These are phyloP conservation scores for Yarrowia keelungensis DNA, from an alignment of 805 yeast species.

Conservation along the genomic window DNA sequence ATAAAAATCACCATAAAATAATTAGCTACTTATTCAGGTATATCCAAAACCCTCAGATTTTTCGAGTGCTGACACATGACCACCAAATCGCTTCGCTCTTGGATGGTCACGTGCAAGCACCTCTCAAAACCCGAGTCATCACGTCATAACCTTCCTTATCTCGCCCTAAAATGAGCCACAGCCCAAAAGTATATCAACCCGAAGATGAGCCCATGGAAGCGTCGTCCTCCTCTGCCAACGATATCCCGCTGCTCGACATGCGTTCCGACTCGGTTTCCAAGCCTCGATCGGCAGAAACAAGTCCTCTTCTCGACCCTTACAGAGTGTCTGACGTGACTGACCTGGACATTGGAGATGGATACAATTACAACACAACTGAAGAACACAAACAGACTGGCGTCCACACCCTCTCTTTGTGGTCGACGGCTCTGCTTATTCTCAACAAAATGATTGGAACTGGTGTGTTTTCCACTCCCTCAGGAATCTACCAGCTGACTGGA, in stretches of 20 bases:
- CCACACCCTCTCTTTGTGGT: conserved; percentile 47
- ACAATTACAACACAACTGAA: neutral
- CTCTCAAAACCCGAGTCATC: conserved; percentile 21
- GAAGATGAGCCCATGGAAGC: neutral
- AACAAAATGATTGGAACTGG: conserved; percentile 81
- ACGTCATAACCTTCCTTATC: conserved; percentile 23
- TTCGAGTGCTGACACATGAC: neutral
- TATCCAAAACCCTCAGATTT: no score
- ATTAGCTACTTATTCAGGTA: no score
- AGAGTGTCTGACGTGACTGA: conserved; percentile 25
- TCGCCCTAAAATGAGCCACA: conserved; percentile 24
- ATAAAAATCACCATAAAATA: no score
- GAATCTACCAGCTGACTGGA: conserved; percentile 63
- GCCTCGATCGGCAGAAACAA: conserved; percentile 13
- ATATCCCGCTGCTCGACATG: conserved; percentile 8
- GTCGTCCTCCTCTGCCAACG: neutral
- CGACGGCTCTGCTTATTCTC: conserved; percentile 57
- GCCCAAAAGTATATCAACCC: conserved; percentile 10
- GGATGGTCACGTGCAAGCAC: neutral
- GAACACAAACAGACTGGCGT: neutral
- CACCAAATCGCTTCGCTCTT: neutral
- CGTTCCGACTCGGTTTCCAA: conserved; percentile 16
- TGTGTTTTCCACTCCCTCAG: conserved; percentile 70
- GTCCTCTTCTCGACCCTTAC: conserved; percentile 21
- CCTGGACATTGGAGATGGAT: conserved; percentile 4